Evolutionary conservation across 225 moss, liverwort and hornwort genomes (phyloP).

Genomic region (Neckera pumila): DNA sequence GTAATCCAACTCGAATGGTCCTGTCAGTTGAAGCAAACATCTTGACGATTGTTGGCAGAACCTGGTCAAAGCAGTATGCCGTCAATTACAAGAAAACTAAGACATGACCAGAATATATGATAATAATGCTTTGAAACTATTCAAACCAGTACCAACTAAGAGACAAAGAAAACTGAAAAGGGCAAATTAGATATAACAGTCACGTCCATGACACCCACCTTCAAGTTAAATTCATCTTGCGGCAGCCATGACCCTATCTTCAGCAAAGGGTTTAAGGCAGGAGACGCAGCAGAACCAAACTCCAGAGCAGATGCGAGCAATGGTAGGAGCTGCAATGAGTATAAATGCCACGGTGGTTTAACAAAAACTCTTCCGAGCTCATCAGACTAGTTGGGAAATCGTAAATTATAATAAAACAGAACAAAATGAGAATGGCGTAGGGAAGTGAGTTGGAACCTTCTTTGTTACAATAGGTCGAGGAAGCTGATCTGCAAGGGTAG

Average conservation of each 20-base stretch:
- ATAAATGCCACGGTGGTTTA: not conserved
- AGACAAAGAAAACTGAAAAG: not conserved
- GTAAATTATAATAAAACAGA: not conserved
- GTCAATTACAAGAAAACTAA: not conserved
- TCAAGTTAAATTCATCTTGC: slow-evolving; percentile 73
- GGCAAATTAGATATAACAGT: not conserved
- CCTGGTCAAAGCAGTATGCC: slow-evolving; percentile 23
- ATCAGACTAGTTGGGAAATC: not conserved
- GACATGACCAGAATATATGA: not conserved
- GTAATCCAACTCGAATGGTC: slow-evolving; percentile 78
- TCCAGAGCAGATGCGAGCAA: slow-evolving; percentile 85
- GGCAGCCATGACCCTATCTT: slow-evolving; percentile 88
- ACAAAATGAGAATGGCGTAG: not conserved
- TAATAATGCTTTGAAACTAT: not conserved
- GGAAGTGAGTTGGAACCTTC: slow-evolving; percentile 41
- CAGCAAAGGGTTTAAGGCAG: slow-evolving; percentile 66
- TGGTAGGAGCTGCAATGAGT: slow-evolving; percentile 60
- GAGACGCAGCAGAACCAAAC: slow-evolving; percentile 87
- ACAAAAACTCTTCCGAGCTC: not conserved
- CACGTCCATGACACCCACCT: slow-evolving; percentile 17
- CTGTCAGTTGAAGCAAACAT: slow-evolving; percentile 86
- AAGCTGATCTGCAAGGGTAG: slow-evolving; percentile 77
- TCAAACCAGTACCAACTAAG: not conserved
- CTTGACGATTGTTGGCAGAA: slow-evolving; percentile 82
- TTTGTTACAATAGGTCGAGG: slow-evolving; percentile 70